Conservation (phyloP, 306 rosid species). For the Trifolium repens region DNA sequence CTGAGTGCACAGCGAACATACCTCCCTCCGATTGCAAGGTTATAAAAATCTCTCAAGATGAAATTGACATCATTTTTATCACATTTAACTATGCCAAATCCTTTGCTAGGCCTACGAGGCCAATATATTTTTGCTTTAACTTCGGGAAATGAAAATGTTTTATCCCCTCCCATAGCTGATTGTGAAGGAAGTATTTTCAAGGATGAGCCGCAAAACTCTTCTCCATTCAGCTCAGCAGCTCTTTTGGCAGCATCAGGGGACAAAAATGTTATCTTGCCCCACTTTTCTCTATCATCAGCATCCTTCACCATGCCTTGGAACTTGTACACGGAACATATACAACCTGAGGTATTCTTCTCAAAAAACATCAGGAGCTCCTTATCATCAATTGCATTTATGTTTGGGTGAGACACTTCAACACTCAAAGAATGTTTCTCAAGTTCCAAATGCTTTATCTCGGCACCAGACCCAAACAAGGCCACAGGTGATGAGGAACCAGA, state of each 20-base stretch:
- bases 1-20: conserved; percentile 60
- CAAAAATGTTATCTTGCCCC: conserved; percentile 73
- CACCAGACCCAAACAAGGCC: conserved; percentile 94
- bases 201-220: conserved; percentile 57
- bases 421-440: conserved; percentile 76
- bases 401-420: conserved; percentile 67
- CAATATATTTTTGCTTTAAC: conserved; percentile 82
- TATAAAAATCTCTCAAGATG: conserved; percentile 65
- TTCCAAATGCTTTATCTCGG: conserved; percentile 88
- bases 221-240: conserved; percentile 60
- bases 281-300: conserved; percentile 58
- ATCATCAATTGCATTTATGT: conserved; percentile 60
- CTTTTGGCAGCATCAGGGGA: conserved; percentile 78
- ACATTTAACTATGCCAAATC: conserved; percentile 73
- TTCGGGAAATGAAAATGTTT: conserved; percentile 65
- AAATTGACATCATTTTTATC: conserved; percentile 47
- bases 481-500: conserved; percentile 63
- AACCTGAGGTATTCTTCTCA: conserved; percentile 62
- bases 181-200: conserved; percentile 73
- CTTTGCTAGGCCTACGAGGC: conserved; percentile 82
- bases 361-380: conserved; percentile 78
- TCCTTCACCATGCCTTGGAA: conserved; percentile 54
- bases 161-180: conserved; percentile 63
- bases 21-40: conserved; percentile 69
- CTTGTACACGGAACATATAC: conserved; percentile 74